Conservation (phyloP, 2,329 filamentous ascomycete genomes). For the Dactylellina drechsleri region DNA sequence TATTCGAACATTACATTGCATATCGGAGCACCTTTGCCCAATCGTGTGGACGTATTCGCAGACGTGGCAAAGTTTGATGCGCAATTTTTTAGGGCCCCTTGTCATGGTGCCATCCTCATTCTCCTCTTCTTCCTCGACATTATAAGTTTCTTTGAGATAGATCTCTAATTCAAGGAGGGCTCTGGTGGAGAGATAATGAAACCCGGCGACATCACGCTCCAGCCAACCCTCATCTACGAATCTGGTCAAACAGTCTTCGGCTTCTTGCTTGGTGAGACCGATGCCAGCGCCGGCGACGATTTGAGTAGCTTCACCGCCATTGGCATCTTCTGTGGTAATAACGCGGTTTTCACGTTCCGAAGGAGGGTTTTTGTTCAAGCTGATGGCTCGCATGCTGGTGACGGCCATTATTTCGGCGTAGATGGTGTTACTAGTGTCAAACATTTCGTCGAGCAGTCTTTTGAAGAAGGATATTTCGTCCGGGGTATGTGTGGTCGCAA, state of each 20-base stretch:
- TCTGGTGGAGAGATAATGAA: conserved; percentile 79
- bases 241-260: conserved; percentile 75
- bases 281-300: conserved; percentile 59
- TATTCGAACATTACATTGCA: conserved; percentile 74
- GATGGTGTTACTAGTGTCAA: conserved; percentile 83
- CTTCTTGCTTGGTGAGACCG: conserved; percentile 78
- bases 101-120: conserved; percentile 65
- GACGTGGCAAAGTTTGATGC: conserved; percentile 86
- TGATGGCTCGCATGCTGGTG: conserved; percentile 79
- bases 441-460: conserved; percentile 87
- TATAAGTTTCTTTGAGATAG: conserved; percentile 90
- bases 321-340: conserved; percentile 56
- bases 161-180: conserved; percentile 83
- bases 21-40: conserved; percentile 77
- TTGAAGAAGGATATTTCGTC: conserved; percentile 93
- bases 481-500: conserved; percentile 80
- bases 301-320: conserved; percentile 60
- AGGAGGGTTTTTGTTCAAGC: conserved; percentile 68
- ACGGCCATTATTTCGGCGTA: conserved; percentile 86
- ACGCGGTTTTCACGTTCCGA: conserved; percentile 59
- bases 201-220: conserved; percentile 72
- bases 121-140: conserved; percentile 71
- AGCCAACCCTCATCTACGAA: conserved; percentile 87
- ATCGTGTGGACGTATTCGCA: conserved; percentile 90
- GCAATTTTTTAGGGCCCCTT: conserved; percentile 62